These are phyloP conservation scores for Termitomyces sp. DNA, from an alignment of 768 basidiomycete genomes.

Conservation along the genomic window DNA sequence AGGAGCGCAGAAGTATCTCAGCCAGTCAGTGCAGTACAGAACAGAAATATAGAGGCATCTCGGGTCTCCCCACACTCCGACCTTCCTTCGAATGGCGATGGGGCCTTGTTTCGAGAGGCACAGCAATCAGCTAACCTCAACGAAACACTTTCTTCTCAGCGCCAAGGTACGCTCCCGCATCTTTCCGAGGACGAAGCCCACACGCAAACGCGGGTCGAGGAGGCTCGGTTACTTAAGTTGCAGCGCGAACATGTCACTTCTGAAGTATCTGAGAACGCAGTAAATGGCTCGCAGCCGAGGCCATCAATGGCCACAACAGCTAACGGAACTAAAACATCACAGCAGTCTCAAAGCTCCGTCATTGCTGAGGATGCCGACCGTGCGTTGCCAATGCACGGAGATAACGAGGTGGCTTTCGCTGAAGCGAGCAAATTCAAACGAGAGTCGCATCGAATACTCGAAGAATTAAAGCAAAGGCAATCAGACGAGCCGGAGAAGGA, in stretches of 20 bases:
- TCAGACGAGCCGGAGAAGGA: slow-evolving; percentile 14
- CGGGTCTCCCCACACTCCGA: background rate
- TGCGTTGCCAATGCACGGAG: slow-evolving; percentile 5
- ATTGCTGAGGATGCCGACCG: background rate
- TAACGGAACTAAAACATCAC: background rate
- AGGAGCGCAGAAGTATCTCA: background rate
- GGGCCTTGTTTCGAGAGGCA: background rate
- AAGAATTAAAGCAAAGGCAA: slow-evolving; percentile 6
- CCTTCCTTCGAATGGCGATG: background rate
- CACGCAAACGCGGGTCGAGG: background rate
- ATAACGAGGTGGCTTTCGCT: background rate
- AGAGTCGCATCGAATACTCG: background rate
- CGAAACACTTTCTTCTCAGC: background rate
- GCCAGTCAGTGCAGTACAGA: background rate
- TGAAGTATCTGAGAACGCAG: background rate
- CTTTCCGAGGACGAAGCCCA: background rate
- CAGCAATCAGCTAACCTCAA: background rate
- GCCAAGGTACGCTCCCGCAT: background rate
- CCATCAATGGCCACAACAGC: background rate
- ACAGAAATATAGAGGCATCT: background rate
- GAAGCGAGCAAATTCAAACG: background rate
- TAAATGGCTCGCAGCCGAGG: background rate
- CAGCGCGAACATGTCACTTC: slow-evolving; percentile 2
- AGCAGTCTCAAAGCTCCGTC: background rate
- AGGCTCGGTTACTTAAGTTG: slow-evolving; percentile 4